Evolutionary conservation across 2,329 filamentous ascomycete species (phyloP).

Genomic region (Sarocladium strictum): DNA sequence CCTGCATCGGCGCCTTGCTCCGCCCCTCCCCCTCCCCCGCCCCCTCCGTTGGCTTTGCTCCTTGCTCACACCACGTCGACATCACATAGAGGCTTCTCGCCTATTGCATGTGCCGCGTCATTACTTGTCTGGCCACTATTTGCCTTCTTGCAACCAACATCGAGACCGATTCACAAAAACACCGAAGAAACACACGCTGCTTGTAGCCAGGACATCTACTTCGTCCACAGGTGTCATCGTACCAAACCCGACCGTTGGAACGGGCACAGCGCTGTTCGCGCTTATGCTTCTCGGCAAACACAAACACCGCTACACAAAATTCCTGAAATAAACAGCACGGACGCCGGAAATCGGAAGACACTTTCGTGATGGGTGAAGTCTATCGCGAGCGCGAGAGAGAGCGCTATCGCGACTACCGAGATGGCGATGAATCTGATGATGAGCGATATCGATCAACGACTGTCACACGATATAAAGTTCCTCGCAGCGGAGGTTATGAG

Average conservation of each 20-base stretch:
- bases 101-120: conserved; percentile 6
- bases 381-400: conserved; percentile 26
- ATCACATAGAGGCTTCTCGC: not conserved
- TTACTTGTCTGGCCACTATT: not conserved
- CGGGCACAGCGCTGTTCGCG: no score
- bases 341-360: not conserved
- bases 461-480: conserved; percentile 49
- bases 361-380: conserved; percentile 26
- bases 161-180: no score
- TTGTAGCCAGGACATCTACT: not conserved
- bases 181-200: no score
- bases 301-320: not conserved
- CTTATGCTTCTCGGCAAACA: not conserved
- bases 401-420: conserved; percentile 16
- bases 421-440: conserved; percentile 33
- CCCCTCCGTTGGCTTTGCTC: not conserved
- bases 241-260: not conserved
- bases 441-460: conserved; percentile 41
- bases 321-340: conserved; percentile 26
- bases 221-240: not conserved
- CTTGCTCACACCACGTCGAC: conserved; percentile 7
- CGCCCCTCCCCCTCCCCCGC: conserved; percentile 7
- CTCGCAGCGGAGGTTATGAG: conserved; percentile 34
- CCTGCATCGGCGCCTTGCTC: conserved; percentile 7
- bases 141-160: no score